Evolutionary conservation across 2,329 filamentous ascomycete species (phyloP), one percentile per base, ranked within the genome.

Genomic region (Colletotrichum tanaceti): DNA sequence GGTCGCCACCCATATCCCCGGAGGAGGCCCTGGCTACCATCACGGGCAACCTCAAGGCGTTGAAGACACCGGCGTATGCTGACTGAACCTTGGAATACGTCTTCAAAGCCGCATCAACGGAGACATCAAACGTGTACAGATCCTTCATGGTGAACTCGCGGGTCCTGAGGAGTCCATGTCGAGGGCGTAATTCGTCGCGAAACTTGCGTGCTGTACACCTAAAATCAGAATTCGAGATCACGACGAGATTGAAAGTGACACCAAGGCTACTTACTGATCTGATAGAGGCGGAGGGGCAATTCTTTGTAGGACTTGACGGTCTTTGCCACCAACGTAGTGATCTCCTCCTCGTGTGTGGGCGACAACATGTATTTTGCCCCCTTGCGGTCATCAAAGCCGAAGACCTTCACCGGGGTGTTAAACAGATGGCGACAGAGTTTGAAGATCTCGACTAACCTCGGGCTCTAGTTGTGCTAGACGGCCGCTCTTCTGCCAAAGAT

Each of bases 71-170:
- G 14, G 83, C 84, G 77, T 99, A 99, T 1, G 91, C 91, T 44
- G 79, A 78, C 58, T 91, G 88, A 3, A 97, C 93, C 49, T 89
- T 81, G 7, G 88, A 80, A 73, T 99, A 99, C 0, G 95, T 97
- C 58, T 87, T 80, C n/a, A 94, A 82, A 1, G 95, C 95, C n/a
- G 87, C 82, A 32, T 87, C 80, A 0, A 84, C 77, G 4, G 86
- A 90, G 43, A 85, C 81, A 75, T 99, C 96, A 75, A 99, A 99
- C 0, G 94, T 98, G 78, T 99, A 99, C 1, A 99, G 86, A 78
- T 99, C 96, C 79, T 99, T 99, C 96, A 99, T 99, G 73, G 93
- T 81, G 74, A 99, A 99, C 75, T 99, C 96, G 70, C 94, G 90
- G 0, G 93, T 92, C 11, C 96, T 90, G 10, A 99, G 83, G 2